phyloP scores from a whole-genome alignment of 768 basidiomycete genomes.

The Asterophora lycoperdoides region DNA sequence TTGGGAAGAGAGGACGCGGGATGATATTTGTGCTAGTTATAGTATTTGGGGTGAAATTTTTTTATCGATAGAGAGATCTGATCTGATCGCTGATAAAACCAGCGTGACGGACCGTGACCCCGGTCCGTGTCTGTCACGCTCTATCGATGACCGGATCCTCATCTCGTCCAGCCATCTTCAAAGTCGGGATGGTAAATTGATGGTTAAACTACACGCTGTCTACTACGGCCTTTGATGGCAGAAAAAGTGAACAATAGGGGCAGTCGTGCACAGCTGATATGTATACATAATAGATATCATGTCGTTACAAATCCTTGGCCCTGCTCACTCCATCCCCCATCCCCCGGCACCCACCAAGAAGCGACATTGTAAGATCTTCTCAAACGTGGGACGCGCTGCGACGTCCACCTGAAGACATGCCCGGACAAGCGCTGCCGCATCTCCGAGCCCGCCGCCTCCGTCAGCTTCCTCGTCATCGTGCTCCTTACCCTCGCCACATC shows the following conservation, averaged over 20 bases:
- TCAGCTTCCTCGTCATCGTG: slow-evolving; percentile 73
- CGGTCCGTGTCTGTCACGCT: slow-evolving; percentile 24
- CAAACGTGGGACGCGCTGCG: slow-evolving; percentile 78
- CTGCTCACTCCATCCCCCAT: slow-evolving; percentile 47
- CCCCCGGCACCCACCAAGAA: slow-evolving; percentile 79
- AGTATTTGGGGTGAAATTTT: slow-evolving; percentile 46
- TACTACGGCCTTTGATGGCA: neutral
- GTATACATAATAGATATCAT: slow-evolving; percentile 12
- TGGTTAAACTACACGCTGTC: slow-evolving; percentile 9
- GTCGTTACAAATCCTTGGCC: slow-evolving; percentile 10
- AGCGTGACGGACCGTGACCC: slow-evolving; percentile 38
- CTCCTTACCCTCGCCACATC: slow-evolving; percentile 72
- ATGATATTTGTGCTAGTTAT: slow-evolving; percentile 60
- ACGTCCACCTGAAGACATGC: slow-evolving; percentile 84
- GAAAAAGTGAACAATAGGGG: slow-evolving; percentile 1
- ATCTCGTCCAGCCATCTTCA: neutral
- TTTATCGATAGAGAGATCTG: slow-evolving; percentile 57
- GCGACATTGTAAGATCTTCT: slow-evolving; percentile 70
- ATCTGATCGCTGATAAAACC: slow-evolving; percentile 54
- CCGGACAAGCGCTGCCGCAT: slow-evolving; percentile 80
- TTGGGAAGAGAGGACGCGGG: slow-evolving; percentile 37
- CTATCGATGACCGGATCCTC: neutral
- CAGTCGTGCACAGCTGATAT: slow-evolving; percentile 3
- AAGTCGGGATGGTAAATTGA: neutral
- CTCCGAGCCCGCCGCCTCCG: slow-evolving; percentile 79